A percentile compares a stretch with the other conserved stretches of the same genome.
phyloP scores from a whole-genome alignment of 495 filamentous ascomycete species.

The Penicillium paradoxum region DNA sequence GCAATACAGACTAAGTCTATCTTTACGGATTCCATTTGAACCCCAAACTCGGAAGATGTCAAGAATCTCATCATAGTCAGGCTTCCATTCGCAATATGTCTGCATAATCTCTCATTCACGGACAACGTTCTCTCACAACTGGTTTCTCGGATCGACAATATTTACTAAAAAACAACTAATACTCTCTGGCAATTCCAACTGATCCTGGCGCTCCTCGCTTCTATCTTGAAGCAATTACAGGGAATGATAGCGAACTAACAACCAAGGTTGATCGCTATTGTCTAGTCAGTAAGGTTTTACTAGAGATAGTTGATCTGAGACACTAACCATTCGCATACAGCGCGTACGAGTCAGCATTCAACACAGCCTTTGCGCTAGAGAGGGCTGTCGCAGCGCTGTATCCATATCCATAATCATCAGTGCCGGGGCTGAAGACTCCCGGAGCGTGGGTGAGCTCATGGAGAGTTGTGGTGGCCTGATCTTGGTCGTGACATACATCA shows the following conservation, averaged over 20 bases:
- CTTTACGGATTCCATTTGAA: too few relatives aligned
- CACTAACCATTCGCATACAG: constrained; percentile 54
- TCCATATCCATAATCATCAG: constrained; percentile 55
- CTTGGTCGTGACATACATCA: constrained; percentile 50
- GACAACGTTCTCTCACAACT: too few relatives aligned
- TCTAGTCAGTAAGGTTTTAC: constrained; percentile 5
- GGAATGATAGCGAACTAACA: constrained; percentile 9
- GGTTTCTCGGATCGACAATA: too few relatives aligned
- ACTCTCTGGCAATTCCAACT: not conserved
- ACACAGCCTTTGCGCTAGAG: constrained; percentile 40
- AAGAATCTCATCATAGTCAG: too few relatives aligned
- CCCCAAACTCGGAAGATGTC: too few relatives aligned
- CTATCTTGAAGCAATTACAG: too few relatives aligned
- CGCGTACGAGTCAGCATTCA: constrained; percentile 60
- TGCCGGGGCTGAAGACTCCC: constrained; percentile 50
- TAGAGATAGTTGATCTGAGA: not conserved
- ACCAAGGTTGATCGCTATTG: constrained; percentile 21
- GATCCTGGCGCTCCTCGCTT: not conserved
- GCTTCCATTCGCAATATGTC: too few relatives aligned
- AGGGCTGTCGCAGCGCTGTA: constrained; percentile 46
- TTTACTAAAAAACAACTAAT: too few relatives aligned
- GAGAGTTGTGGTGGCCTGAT: constrained; percentile 54
- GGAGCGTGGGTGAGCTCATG: constrained; percentile 62
- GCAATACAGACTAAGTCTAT: too few relatives aligned
- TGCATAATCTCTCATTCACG: too few relatives aligned